Base-by-base conservation (phyloP, 495 filamentous ascomycete species). In the Penicillium odoratum region DNA sequence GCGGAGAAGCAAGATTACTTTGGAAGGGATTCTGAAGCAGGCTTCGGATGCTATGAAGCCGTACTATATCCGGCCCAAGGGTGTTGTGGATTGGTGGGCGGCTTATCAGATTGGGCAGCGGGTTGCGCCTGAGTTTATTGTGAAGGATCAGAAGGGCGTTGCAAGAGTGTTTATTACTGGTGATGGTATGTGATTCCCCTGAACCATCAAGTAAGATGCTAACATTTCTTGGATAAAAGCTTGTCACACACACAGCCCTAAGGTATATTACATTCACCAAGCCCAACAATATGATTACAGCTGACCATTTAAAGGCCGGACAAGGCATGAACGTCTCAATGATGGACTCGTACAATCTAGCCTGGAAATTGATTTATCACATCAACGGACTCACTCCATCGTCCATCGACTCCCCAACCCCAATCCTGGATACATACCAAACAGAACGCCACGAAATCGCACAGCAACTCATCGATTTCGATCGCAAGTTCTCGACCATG, bases 311-410 rank as follows among this genome's bases (percentile, higher is more conserved):
- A 7, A n/a, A 93, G 76, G 89, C 89, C 21, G 91, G 89, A 6
- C 91, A 93, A 77, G 91, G 91, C 36, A 92, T 94, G 90, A 96
- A 96, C 65, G 87, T 91, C 7, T 89, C 88, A 1, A 91, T 95
- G 78, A 84, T 92, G 58, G 91, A 96, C 66, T 84, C 87, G 4
- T 85, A 85, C 61, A 94, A 95, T 64, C 78, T 96, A 5, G 89
- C 85, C 5, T 96, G 91, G 91, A 95, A 94, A 69, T 81, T 96
- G 25, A 83, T 85, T 52, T 81, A 85, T 30, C 85, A 88, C 28
- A 81, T 91, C 58, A 76, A 81, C 36, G 88, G 87, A 9, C 78
- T 87, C 34, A 83, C 83, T 0, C 69, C 71, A 52, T 30, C 45
- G 43, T 1, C 15, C n/a, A 21, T 9, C 13, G 81, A 74, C n/a